Conservation (phyloP, 768 basidiomycete genomes). For the Pluteus cervinus region DNA sequence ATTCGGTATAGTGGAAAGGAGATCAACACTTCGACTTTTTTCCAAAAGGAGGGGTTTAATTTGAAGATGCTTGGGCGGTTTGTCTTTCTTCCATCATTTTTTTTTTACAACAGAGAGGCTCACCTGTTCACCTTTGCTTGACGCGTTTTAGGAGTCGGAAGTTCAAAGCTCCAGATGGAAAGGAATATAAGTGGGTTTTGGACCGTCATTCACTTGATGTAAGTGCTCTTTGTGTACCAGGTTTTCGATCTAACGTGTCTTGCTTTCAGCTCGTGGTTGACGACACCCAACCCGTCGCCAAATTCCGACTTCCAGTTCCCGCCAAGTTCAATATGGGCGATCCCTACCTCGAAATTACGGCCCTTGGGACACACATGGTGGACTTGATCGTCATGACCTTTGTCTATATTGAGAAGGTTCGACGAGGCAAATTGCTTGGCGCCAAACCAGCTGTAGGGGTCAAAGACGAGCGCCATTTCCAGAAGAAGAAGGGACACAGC, state of each 20-base stretch:
- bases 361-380: conserved; percentile 18
- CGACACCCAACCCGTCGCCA: conserved; percentile 11
- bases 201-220: conserved; percentile 14
- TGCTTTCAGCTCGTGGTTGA: conserved; percentile 14
- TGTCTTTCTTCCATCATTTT: conserved; percentile 4
- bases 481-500: no score
- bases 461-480: no score
- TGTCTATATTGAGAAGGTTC: conserved; percentile 21
- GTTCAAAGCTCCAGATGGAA: conserved; percentile 26
- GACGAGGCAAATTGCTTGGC: conserved; percentile 18
- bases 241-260: no score
- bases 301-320: conserved; percentile 9
- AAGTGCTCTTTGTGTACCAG: background rate
- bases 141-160: conserved; percentile 17
- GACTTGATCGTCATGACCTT: conserved; percentile 26
- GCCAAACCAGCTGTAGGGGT: conserved; percentile 11
- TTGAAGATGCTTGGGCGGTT: conserved; percentile 13
- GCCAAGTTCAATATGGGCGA: conserved; percentile 7
- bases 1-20: conserved; percentile 6
- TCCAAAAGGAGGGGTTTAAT: conserved; percentile 13
- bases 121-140: no score
- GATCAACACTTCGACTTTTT: conserved; percentile 3
- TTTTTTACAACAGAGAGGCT: background rate
- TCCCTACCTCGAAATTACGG: conserved; percentile 21
- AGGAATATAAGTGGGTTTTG: conserved; percentile 28